Evolutionary conservation across 257 asterid genomes (phyloP).

Genomic region (Salvia hispanica): DNA sequence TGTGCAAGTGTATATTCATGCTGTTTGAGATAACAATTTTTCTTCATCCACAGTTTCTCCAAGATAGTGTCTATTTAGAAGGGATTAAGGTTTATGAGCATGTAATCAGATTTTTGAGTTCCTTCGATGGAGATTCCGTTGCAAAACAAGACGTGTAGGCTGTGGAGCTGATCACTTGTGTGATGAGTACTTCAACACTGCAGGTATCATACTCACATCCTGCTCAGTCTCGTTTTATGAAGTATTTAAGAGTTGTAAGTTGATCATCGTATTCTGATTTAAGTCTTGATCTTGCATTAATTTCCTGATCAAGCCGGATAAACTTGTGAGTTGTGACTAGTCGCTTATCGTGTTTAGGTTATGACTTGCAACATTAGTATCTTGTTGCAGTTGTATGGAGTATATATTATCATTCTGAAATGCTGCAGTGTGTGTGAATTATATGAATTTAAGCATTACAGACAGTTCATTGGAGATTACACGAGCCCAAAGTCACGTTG

Average conservation of each 20-base stretch:
- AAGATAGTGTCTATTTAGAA: slow-evolving; percentile 70
- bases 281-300: neutral
- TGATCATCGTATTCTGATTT: neutral
- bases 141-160: no score
- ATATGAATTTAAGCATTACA: neutral
- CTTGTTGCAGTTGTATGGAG: neutral
- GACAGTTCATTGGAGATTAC: neutral
- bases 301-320: neutral
- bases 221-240: neutral
- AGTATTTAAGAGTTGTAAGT: neutral
- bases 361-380: neutral
- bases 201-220: slow-evolving; percentile 11
- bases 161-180: no score
- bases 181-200: neutral
- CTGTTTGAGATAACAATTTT: slow-evolving; percentile 4
- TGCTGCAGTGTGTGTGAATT: neutral
- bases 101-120: slow-evolving; percentile 70
- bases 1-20: neutral
- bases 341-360: neutral
- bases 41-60: slow-evolving; percentile 54
- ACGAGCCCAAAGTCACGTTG: neutral
- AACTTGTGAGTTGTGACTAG: no score
- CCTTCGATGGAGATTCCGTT: slow-evolving; percentile 39
- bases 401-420: neutral
- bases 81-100: slow-evolving; percentile 82